These are phyloP conservation scores for Bryoglossum gracile DNA, from an alignment of 495 filamentous ascomycete genomes.

Conservation along the genomic window DNA sequence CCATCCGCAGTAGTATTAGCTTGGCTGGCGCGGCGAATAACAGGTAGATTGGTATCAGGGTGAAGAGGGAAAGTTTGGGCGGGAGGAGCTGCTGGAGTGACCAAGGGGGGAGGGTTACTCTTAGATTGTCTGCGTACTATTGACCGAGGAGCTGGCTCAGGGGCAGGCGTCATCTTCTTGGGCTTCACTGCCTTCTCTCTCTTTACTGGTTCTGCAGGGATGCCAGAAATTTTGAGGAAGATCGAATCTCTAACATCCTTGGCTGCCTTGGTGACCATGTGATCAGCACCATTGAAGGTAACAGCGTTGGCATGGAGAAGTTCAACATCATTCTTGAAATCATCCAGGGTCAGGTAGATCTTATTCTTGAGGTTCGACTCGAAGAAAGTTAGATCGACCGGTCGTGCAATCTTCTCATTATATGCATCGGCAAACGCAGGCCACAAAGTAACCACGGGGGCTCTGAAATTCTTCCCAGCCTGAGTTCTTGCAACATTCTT, in stretches of 20 bases:
- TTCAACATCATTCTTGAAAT: slow-evolving; percentile 62
- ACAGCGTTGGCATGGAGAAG: slow-evolving; percentile 69
- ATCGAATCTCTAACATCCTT: slow-evolving; percentile 11
- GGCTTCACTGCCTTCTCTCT: slow-evolving; percentile 19
- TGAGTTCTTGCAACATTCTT: slow-evolving; percentile 76
- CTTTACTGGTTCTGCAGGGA: slow-evolving; percentile 10
- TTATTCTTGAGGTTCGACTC: slow-evolving; percentile 66
- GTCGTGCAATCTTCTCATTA: slow-evolving; percentile 57
- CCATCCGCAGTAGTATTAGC: slow-evolving; percentile 64
- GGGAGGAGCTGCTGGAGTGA: slow-evolving; percentile 24
- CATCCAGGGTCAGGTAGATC: slow-evolving; percentile 55
- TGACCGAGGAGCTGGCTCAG: slow-evolving; percentile 34
- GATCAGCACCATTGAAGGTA: slow-evolving; percentile 73
- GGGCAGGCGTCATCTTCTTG: slow-evolving; percentile 39
- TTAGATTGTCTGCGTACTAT: slow-evolving; percentile 31
- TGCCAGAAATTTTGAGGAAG: slow-evolving; percentile 12
- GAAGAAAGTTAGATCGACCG: slow-evolving; percentile 78
- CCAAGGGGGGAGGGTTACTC: slow-evolving; percentile 33
- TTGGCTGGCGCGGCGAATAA: slow-evolving; percentile 88
- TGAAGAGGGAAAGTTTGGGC: slow-evolving; percentile 67
- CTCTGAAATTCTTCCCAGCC: slow-evolving; percentile 60
- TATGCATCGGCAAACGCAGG: slow-evolving; percentile 55
- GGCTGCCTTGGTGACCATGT: slow-evolving; percentile 60
- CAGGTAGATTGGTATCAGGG: slow-evolving; percentile 67
- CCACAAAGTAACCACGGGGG: slow-evolving; percentile 57